Conservation (phyloP, 1,284 basidiomycete genomes). For the Trichosporon faecale region DNA sequence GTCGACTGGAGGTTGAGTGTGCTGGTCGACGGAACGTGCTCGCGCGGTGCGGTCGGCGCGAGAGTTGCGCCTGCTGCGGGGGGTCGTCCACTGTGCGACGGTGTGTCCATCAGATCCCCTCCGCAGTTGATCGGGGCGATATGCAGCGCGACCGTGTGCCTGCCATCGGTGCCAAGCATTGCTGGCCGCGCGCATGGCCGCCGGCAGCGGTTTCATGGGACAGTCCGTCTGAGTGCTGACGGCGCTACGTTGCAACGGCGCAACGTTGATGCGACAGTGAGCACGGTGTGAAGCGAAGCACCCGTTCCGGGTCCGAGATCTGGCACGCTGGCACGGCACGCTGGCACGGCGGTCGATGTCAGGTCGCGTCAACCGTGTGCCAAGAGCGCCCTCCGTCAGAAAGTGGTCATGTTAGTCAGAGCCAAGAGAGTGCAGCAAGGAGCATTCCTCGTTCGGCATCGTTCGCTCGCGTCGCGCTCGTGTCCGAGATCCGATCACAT, state of each 20-base stretch:
- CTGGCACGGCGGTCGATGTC: background rate
- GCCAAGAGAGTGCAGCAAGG: too few relatives aligned
- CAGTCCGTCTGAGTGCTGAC: too few relatives aligned
- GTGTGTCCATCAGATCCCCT: background rate
- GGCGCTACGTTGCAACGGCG: background rate
- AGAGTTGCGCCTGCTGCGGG: background rate
- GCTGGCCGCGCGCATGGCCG: too few relatives aligned
- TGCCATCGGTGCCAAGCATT: too few relatives aligned
- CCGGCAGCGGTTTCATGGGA: too few relatives aligned
- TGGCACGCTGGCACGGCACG: too few relatives aligned
- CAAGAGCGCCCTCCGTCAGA: background rate
- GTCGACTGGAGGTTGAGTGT: background rate
- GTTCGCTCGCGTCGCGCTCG: background rate
- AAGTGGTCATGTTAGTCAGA: background rate
- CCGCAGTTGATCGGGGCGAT: background rate
- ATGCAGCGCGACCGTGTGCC: background rate
- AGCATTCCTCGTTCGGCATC: background rate
- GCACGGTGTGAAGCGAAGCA: background rate
- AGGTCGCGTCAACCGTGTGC: background rate
- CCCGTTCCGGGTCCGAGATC: background rate
- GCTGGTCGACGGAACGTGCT: background rate
- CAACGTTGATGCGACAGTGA: background rate
- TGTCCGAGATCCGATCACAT: background rate
- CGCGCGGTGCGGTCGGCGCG: too few relatives aligned
- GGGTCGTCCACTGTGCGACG: background rate